Conservation (phyloP, 1,284 basidiomycete genomes). For the Rhodotorula sp. region DNA sequence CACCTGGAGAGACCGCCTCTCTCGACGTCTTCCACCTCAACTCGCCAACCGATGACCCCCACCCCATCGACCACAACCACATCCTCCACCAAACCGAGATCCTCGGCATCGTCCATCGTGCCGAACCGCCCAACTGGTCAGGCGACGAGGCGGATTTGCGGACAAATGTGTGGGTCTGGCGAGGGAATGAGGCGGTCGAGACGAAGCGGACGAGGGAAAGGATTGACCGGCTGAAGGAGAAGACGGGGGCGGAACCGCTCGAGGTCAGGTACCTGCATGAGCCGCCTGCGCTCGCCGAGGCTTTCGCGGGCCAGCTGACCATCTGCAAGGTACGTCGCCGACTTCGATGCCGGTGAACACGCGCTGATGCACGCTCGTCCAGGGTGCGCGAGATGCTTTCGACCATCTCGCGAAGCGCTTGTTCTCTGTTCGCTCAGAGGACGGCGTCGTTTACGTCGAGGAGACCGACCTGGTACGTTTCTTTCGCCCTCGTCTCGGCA, state of each 20-base stretch:
- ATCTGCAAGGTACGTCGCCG: constrained; percentile 16
- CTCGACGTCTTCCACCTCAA: constrained; percentile 34
- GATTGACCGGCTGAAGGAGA: constrained; percentile 11
- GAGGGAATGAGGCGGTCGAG: constrained; percentile 18
- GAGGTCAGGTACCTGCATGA: constrained; percentile 14
- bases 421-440: constrained; percentile 9
- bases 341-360: too few species aligned
- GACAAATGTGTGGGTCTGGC: constrained; percentile 33
- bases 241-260: not conserved
- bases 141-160: not conserved
- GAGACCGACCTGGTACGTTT: constrained; percentile 22
- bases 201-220: constrained; percentile 9
- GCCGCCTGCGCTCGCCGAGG: constrained; percentile 18
- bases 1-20: constrained; percentile 6
- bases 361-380: too few species aligned
- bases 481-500: too few species aligned
- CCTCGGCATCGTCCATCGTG: constrained; percentile 31
- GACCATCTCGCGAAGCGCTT: constrained; percentile 30
- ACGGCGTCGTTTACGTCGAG: constrained; percentile 25
- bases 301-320: constrained; percentile 31
- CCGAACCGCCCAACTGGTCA: not conserved
- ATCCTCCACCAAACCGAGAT: constrained; percentile 22
- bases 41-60: constrained; percentile 16
- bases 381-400: constrained; percentile 28
- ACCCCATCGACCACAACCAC: constrained; percentile 37